Conservation (phyloP, 2,329 filamentous ascomycete genomes). For the Metarhizium sp. region DNA sequence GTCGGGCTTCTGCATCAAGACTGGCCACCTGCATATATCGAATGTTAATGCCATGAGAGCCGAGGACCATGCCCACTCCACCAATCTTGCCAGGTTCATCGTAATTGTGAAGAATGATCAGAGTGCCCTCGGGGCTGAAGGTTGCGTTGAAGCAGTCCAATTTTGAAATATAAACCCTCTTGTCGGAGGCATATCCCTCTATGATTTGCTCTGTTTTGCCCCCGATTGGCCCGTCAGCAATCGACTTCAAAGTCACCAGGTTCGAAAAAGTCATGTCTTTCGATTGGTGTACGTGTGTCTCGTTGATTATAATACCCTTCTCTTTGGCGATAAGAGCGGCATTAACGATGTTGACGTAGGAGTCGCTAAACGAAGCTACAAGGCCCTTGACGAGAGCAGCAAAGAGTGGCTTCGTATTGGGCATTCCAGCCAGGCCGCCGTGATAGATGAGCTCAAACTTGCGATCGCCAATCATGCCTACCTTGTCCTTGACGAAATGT, state of each 20-base stretch:
- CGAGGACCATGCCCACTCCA: conserved; percentile 62
- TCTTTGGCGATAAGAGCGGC: conserved; percentile 66
- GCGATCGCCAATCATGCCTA: conserved; percentile 46
- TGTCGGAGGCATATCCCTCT: conserved; percentile 58
- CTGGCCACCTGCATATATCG: conserved; percentile 67
- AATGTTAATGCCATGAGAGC: conserved; percentile 65
- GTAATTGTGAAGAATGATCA: conserved; percentile 75
- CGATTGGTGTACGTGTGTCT: conserved; percentile 55
- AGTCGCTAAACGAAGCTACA: conserved; percentile 56
- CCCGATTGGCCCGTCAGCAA: conserved; percentile 19
- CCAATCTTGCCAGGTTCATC: conserved; percentile 78
- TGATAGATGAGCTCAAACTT: conserved; percentile 71
- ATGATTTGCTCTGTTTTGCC: conserved; percentile 34
- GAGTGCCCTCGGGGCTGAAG: conserved; percentile 62
- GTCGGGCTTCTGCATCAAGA: conserved; percentile 25
- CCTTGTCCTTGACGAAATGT: conserved; percentile 45
- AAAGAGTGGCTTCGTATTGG: conserved; percentile 70
- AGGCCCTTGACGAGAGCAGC: conserved; percentile 73
- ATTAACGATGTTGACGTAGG: conserved; percentile 75
- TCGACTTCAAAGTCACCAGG: conserved; percentile 59
- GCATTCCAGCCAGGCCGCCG: conserved; percentile 60
- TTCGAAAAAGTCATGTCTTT: conserved; percentile 58
- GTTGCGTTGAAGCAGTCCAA: conserved; percentile 65
- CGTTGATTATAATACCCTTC: conserved; percentile 68
- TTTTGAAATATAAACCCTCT: conserved; percentile 59